Evolutionary conservation across 768 basidiomycete species (phyloP).

Genomic region (Lepiota brunneoincarnata): DNA sequence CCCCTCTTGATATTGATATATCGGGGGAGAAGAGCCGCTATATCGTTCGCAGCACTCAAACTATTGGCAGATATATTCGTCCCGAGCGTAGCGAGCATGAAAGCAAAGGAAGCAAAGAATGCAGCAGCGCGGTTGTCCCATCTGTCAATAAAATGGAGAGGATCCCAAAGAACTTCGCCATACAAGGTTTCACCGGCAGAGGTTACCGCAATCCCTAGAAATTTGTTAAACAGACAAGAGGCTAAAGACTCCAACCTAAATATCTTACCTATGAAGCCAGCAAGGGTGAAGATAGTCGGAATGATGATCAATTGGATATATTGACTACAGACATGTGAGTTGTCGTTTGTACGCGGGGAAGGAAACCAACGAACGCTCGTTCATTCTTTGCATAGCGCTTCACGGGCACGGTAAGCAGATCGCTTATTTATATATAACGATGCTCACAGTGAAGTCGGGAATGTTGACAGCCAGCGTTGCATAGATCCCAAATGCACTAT

Average conservation of each 20-base stretch:
- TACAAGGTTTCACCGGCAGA: conserved; percentile 73
- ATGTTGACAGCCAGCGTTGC: conserved; percentile 76
- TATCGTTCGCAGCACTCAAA: conserved; percentile 75
- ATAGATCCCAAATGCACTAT: conserved; percentile 74
- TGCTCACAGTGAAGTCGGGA: conserved; percentile 70
- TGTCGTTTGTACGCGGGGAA: neutral
- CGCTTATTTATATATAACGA: neutral
- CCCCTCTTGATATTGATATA: conserved; percentile 84
- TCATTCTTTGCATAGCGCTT: conserved; percentile 74
- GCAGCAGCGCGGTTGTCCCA: conserved; percentile 87
- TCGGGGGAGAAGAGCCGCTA: conserved; percentile 73
- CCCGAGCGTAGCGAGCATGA: conserved; percentile 69
- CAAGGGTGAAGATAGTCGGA: conserved; percentile 72
- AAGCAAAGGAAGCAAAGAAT: conserved; percentile 80
- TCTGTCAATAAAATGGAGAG: conserved; percentile 66
- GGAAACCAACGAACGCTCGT: conserved; percentile 43
- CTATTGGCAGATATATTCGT: conserved; percentile 78
- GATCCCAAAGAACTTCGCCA: conserved; percentile 68
- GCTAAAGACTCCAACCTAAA: neutral
- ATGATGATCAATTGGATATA: conserved; percentile 75
- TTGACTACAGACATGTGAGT: conserved; percentile 42
- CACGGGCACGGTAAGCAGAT: neutral
- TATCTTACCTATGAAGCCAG: conserved; percentile 58
- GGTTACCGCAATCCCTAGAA: conserved; percentile 68
- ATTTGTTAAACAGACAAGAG: neutral